Evolutionary conservation across 345 rosid species (phyloP), one percentile per base, ranked within the genome.

Genomic region (Dipteronia sinensis): DNA sequence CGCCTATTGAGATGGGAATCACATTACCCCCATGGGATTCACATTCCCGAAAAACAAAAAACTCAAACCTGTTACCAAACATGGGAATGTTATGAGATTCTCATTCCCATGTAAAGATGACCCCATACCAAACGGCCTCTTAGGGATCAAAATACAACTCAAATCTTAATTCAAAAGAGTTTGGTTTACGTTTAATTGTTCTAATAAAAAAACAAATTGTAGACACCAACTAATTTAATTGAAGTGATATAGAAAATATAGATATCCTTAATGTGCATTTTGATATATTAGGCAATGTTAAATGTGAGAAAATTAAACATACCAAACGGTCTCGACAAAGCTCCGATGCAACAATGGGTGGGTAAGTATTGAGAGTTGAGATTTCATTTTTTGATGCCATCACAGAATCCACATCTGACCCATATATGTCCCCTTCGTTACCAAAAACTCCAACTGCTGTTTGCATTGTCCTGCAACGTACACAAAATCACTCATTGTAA

Each of bases 381-480:
- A 80, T 84, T 31, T 82, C 88, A 42, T 86, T 75, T 20, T 75
- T 77, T 40, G 68, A 83, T 59, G 51, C 82, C 89, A 85, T 86
- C 69, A 89, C 69, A 8, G 83, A 85, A 59, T 88, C 74, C 61
- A 77, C 78, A 38, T 82, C 73, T 29, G 84, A 68, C 20, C 86
- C 91, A 79, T 91, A 77, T 51, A 16, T 69, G 17, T 65, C 46
- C 34, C 77, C 79, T 72, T 82, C 91, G 5, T 87, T 84, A 0
- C 93, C 91, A 76, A 90, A 91, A 31, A 83, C 88, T 59, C 93
- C 92, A 70, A 88, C 90, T 7, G 92, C 93, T 3, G 96, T 90
- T 81, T 91, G 96, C 86, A 90, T 86, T 47, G 96, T 87, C 92
- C 96, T 91, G 78, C 12, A 71, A 11, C 34, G 70, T 68, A 71